These are phyloP conservation scores for Balakata baccata DNA, from an alignment of 345 rosid genomes.

Conservation along the genomic window DNA sequence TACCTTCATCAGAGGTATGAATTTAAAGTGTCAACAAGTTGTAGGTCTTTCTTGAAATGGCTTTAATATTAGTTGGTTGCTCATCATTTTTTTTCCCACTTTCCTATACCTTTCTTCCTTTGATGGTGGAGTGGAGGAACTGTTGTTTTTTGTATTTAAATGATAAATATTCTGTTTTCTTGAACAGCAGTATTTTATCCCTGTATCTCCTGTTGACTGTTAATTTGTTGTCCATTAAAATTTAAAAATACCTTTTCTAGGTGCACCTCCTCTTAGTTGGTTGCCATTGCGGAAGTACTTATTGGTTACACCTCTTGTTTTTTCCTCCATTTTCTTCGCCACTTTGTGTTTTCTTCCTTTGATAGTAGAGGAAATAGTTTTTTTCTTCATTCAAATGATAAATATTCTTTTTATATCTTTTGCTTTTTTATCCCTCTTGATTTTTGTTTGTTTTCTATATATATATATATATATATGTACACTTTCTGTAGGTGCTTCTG, in stretches of 20 bases:
- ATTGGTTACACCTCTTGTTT: background rate
- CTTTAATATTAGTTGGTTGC: background rate
- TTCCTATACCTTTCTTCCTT: background rate
- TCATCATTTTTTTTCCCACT: background rate
- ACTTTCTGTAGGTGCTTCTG: slow-evolving; percentile 30
- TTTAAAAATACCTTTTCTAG: background rate
- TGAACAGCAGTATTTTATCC: background rate
- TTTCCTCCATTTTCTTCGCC: background rate
- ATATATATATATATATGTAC: too few relatives aligned
- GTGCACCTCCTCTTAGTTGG: background rate
- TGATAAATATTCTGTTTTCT: background rate
- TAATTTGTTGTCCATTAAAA: background rate
- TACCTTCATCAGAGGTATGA: slow-evolving; percentile 51
- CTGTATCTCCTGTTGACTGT: background rate
- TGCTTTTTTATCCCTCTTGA: background rate
- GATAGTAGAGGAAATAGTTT: background rate
- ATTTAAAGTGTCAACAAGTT: slow-evolving; percentile 4
- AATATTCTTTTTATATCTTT: background rate
- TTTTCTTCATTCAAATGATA: background rate
- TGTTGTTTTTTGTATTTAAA: background rate
- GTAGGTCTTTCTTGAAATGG: background rate
- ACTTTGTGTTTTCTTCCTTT: background rate
- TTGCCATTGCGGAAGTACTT: background rate
- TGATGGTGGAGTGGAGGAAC: background rate
- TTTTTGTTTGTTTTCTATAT: background rate